A percentile compares a stretch with the other conserved stretches of the same genome.
Evolutionary conservation across 768 basidiomycete species (phyloP).

Genomic region (Leucocoprinus birnbaumii): DNA sequence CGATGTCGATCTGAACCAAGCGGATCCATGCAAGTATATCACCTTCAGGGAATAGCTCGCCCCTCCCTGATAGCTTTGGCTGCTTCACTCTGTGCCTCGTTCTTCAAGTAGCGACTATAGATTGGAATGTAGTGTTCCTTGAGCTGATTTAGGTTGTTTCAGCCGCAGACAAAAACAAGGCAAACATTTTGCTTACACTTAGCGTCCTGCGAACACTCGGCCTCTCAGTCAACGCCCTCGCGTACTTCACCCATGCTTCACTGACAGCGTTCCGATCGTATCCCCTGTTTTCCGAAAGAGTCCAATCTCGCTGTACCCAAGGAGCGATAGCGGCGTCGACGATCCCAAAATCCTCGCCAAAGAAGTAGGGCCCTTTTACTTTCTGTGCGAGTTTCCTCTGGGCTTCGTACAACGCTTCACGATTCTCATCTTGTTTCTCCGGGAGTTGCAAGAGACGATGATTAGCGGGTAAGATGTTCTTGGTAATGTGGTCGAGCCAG

Average conservation of each 20-base stretch:
- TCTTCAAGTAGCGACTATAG: slow-evolving; percentile 51
- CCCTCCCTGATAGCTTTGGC: slow-evolving; percentile 48
- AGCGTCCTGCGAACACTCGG: slow-evolving; percentile 30
- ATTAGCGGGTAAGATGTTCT: slow-evolving; percentile 45
- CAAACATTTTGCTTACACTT: slow-evolving; percentile 25
- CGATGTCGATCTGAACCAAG: no score
- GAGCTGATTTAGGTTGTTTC: slow-evolving; percentile 10
- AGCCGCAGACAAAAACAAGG: slow-evolving; percentile 1
- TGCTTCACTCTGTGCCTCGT: slow-evolving; percentile 53
- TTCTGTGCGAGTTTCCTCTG: slow-evolving; percentile 27
- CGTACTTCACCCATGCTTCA: slow-evolving; percentile 42
- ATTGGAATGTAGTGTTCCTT: slow-evolving; percentile 41
- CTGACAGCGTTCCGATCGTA: slow-evolving; percentile 42
- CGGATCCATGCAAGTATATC: no score
- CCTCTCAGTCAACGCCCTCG: slow-evolving; percentile 31
- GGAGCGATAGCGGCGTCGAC: slow-evolving; percentile 57
- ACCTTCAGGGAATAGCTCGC: slow-evolving; percentile 32
- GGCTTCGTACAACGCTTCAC: slow-evolving; percentile 26
- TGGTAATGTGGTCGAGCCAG: slow-evolving; percentile 55
- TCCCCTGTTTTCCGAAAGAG: slow-evolving; percentile 42
- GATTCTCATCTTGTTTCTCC: slow-evolving; percentile 23
- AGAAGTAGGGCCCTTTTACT: slow-evolving; percentile 51
- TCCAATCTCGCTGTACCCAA: slow-evolving; percentile 46
- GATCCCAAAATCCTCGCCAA: slow-evolving; percentile 49
- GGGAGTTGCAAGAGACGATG: slow-evolving; percentile 47